Conservation (phyloP, 306 rosid genomes). For the Calophaca sinica region DNA sequence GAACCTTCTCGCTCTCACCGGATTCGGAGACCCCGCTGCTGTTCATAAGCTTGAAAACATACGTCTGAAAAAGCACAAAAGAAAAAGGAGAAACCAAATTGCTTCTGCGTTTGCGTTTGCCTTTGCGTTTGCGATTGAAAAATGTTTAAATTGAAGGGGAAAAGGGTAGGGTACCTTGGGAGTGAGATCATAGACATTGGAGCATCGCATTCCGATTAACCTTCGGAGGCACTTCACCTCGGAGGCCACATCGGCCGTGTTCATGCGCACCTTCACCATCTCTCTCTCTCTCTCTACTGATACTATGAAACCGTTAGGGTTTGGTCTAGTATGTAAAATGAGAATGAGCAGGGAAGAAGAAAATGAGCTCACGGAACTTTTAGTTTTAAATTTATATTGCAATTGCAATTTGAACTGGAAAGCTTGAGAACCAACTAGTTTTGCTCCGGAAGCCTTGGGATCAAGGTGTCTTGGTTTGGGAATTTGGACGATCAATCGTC, state of each 20-base stretch:
- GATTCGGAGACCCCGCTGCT: conserved; percentile 95
- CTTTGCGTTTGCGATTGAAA: not conserved
- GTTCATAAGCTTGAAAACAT: conserved; percentile 90
- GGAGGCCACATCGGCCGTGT: conserved; percentile 99
- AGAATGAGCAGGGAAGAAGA: conserved; percentile 5
- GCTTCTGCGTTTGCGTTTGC: not conserved
- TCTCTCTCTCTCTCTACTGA: not conserved
- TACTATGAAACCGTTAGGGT: conserved; percentile 42
- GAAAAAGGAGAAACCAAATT: not conserved
- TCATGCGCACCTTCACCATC: conserved; percentile 99
- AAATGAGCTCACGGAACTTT: not conserved
- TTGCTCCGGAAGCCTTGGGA: too few species aligned
- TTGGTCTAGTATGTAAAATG: not conserved
- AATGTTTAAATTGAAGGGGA: conserved; percentile 5
- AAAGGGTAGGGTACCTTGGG: conserved; percentile 66
- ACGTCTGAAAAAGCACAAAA: conserved; percentile 63
- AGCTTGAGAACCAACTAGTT: not conserved
- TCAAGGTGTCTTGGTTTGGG: too few species aligned
- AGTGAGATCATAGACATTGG: conserved; percentile 93
- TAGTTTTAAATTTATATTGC: not conserved
- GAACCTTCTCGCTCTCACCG: conserved; percentile 95
- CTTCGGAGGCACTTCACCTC: conserved; percentile 89
- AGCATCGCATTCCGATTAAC: conserved; percentile 96
- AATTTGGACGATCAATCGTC: too few species aligned
- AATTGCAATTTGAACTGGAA: not conserved